These are phyloP conservation scores for Fusarium austroafricanum DNA, from an alignment of 2,329 filamentous ascomycete species.

Conservation along the genomic window DNA sequence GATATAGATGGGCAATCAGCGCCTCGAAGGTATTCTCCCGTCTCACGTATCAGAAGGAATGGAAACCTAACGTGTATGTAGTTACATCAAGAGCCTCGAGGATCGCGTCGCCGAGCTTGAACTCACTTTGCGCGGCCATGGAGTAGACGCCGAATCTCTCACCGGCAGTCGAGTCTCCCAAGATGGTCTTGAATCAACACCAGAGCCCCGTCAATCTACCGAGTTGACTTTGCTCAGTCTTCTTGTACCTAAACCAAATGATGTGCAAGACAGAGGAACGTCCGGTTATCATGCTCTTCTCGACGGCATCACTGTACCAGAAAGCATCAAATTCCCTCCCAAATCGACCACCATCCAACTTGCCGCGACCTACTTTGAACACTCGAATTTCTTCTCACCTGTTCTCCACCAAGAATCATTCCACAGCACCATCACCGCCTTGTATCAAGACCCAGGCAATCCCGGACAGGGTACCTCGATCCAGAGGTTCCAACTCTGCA, in stretches of 20 bases:
- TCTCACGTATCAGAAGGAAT: no score
- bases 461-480: not conserved
- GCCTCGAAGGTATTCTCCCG: conserved; percentile 39
- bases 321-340: conserved; percentile 8
- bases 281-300: conserved; percentile 25
- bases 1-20: conserved; percentile 30
- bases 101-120: conserved; percentile 44
- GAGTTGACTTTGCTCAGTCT: not conserved
- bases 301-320: not conserved
- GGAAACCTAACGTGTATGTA: no score
- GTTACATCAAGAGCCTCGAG: conserved; percentile 45
- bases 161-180: not conserved
- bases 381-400: conserved; percentile 46
- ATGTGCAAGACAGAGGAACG: not conserved
- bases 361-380: conserved; percentile 45
- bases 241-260: not conserved
- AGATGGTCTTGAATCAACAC: not conserved
- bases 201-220: not conserved
- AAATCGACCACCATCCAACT: conserved; percentile 21
- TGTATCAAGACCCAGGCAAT: conserved; percentile 5
- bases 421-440: not conserved
- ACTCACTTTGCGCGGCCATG: conserved; percentile 2
- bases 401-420: conserved; percentile 37
- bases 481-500: conserved; percentile 12
- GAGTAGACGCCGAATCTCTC: conserved; percentile 13